These are phyloP conservation scores for Rhodofomes roseus DNA, from an alignment of 1,284 basidiomycete genomes.

Conservation along the genomic window DNA sequence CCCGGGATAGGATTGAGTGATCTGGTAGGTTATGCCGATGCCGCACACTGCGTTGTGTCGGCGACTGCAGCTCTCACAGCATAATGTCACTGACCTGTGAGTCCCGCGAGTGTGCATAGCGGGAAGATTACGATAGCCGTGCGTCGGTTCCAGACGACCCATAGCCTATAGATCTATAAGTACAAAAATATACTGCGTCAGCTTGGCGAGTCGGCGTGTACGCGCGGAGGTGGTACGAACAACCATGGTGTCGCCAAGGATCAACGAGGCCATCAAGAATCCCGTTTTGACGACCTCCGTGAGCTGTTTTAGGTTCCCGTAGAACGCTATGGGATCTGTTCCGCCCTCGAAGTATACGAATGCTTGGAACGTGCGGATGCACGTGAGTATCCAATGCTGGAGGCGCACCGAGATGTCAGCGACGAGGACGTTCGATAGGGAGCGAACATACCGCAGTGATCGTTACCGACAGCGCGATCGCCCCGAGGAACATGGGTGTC, in stretches of 20 bases:
- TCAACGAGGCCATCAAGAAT: not conserved
- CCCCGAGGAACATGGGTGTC: constrained; percentile 1
- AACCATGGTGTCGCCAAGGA: not conserved
- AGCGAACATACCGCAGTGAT: not conserved
- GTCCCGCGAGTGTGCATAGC: not conserved
- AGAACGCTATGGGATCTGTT: not conserved
- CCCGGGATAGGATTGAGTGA: constrained; percentile 5
- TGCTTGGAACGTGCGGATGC: not conserved
- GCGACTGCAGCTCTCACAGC: not conserved
- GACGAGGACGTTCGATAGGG: not conserved
- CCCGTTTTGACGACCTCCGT: constrained; percentile 1
- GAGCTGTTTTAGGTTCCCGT: not conserved
- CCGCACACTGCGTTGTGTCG: constrained; percentile 5
- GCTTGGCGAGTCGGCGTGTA: not conserved
- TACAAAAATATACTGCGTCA: not conserved
- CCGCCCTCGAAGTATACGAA: not conserved
- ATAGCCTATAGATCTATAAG: not conserved
- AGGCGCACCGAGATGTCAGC: not conserved
- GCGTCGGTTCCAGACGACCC: not conserved
- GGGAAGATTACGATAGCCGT: constrained; percentile 13
- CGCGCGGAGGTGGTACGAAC: not conserved
- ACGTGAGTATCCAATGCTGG: not conserved
- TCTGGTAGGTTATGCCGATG: constrained; percentile 11
- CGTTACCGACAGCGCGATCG: not conserved
- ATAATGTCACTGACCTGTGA: constrained; percentile 3